These are phyloP conservation scores for Achaetomium macrosporum DNA, from an alignment of 2,329 filamentous ascomycete species.

Conservation along the genomic window DNA sequence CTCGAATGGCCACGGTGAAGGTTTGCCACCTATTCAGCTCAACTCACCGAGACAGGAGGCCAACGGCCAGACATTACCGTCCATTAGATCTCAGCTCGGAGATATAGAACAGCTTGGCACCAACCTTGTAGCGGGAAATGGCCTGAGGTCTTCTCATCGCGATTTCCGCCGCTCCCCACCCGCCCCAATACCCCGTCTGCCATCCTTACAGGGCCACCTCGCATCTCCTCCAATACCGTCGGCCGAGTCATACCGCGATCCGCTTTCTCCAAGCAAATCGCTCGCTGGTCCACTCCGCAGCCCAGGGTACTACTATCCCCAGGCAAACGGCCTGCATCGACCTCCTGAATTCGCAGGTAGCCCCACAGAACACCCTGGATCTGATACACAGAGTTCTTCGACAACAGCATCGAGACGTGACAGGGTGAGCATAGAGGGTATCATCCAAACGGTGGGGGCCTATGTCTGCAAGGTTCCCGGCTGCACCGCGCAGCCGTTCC, in stretches of 20 bases:
- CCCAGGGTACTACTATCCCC: slow-evolving; percentile 33
- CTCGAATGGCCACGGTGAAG: slow-evolving; percentile 21
- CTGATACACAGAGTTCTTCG: slow-evolving; percentile 30
- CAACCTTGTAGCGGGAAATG: slow-evolving; percentile 25
- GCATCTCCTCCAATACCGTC: slow-evolving; percentile 46
- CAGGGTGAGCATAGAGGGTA: slow-evolving; percentile 53
- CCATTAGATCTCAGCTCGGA: slow-evolving; percentile 34
- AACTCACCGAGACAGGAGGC: slow-evolving; percentile 35
- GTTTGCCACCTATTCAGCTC: slow-evolving; percentile 32
- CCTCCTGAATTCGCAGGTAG: slow-evolving; percentile 40
- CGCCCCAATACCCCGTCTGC: slow-evolving; percentile 27
- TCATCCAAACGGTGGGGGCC: slow-evolving; percentile 47
- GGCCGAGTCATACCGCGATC: slow-evolving; percentile 39
- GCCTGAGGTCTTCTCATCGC: slow-evolving; percentile 23
- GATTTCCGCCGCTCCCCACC: slow-evolving; percentile 33
- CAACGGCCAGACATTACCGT: slow-evolving; percentile 34
- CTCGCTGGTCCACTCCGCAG: slow-evolving; percentile 35
- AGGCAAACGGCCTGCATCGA: slow-evolving; percentile 31
- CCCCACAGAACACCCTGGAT: slow-evolving; percentile 41
- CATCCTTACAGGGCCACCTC: slow-evolving; percentile 33
- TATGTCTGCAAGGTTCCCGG: slow-evolving; percentile 56
- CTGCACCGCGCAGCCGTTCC: slow-evolving; percentile 68
- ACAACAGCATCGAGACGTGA: slow-evolving; percentile 40
- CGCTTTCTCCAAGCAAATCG: slow-evolving; percentile 41
- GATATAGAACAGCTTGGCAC: slow-evolving; percentile 25